Evolutionary conservation across 441 rosid species (phyloP).

Genomic region (Raphanus hybrid): DNA sequence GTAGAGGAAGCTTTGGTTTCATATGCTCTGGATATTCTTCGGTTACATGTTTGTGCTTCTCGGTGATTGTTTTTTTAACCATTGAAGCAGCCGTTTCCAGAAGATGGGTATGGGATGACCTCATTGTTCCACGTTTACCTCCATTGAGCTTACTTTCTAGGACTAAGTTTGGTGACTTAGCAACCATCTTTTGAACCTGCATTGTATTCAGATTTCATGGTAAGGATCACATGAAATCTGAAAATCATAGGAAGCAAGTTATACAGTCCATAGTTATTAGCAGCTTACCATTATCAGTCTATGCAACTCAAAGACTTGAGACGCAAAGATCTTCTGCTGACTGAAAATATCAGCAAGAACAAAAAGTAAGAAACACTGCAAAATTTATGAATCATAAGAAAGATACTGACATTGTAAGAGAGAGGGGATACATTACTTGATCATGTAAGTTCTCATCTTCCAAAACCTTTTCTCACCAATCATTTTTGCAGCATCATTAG

Average conservation of each 20-base stretch:
- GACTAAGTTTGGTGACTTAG: conserved; percentile 54
- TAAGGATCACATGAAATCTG: background rate
- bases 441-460: conserved; percentile 58
- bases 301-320: conserved; percentile 70
- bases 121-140: conserved; percentile 36
- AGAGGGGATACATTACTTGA: conserved; percentile 50
- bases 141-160: conserved; percentile 43
- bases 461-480: conserved; percentile 60
- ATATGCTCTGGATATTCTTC: conserved; percentile 50
- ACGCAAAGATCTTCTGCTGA: conserved; percentile 59
- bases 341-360: conserved; percentile 43
- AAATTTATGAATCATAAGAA: background rate
- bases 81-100: conserved; percentile 23
- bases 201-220: conserved; percentile 21
- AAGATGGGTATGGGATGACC: background rate
- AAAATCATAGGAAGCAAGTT: background rate
- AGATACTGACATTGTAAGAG: background rate
- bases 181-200: conserved; percentile 64
- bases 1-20: conserved; percentile 51
- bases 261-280: background rate
- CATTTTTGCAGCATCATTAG: conserved; percentile 51
- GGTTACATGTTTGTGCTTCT: conserved; percentile 35
- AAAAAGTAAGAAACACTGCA: background rate
- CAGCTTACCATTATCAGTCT: conserved; percentile 61
- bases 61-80: conserved; percentile 34